phyloP scores from a whole-genome alignment of 768 basidiomycete species.

The Tubosaeta brunneosetosa region DNA sequence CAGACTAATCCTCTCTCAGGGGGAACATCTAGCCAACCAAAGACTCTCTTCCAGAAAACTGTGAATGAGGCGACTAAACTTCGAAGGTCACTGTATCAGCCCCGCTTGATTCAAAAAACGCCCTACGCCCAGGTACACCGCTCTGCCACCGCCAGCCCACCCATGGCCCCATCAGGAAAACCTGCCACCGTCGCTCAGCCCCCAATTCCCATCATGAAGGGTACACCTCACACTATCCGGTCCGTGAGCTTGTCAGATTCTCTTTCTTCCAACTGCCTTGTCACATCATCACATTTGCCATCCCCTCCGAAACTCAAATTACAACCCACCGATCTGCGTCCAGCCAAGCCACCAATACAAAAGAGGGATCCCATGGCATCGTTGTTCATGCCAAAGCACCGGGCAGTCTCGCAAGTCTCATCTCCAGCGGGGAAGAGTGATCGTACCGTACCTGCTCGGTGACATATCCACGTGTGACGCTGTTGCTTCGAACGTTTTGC shows the following conservation, averaged over 20 bases:
- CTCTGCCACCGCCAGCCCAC: slow-evolving; percentile 31
- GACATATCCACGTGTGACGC: slow-evolving; percentile 3
- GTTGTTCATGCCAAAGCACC: slow-evolving; percentile 73
- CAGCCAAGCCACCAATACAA: slow-evolving; percentile 35
- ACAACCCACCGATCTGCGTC: slow-evolving; percentile 25
- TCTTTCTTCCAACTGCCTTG: slow-evolving; percentile 20
- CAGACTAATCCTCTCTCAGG: slow-evolving; percentile 30
- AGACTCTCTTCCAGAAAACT: slow-evolving; percentile 75
- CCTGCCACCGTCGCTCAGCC: slow-evolving; percentile 38
- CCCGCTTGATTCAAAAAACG: slow-evolving; percentile 54
- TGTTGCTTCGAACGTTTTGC: not conserved
- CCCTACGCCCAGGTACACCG: slow-evolving; percentile 40
- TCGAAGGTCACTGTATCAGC: slow-evolving; percentile 55
- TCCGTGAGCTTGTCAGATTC: slow-evolving; percentile 8
- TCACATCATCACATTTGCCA: slow-evolving; percentile 25
- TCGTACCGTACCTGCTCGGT: slow-evolving; percentile 21
- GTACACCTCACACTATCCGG: slow-evolving; percentile 31
- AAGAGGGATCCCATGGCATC: slow-evolving; percentile 63
- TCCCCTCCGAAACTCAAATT: slow-evolving; percentile 12
- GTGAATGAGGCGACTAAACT: slow-evolving; percentile 64
- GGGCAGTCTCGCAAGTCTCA: slow-evolving; percentile 53
- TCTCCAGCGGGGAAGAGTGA: slow-evolving; percentile 25
- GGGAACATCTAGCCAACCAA: slow-evolving; percentile 43
- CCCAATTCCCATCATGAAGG: slow-evolving; percentile 9
- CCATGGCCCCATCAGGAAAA: slow-evolving; percentile 30